A percentile compares a stretch with the other conserved stretches of the same genome.
Conservation (phyloP, 2,329 filamentous ascomycete species). For the Alternaria panax region DNA sequence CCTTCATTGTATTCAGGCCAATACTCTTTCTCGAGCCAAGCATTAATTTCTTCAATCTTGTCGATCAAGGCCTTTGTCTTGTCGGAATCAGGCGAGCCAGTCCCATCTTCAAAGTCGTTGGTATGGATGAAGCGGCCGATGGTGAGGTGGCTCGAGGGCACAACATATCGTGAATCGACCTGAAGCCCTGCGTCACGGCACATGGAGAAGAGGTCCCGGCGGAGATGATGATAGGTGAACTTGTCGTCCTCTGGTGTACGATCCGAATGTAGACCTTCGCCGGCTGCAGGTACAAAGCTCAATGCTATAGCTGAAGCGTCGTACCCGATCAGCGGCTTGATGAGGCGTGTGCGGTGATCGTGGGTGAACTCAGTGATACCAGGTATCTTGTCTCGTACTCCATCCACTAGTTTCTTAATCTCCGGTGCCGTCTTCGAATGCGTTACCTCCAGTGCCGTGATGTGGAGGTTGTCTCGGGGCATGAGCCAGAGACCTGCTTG, state of each 20-base stretch:
- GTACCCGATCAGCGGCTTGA: slow-evolving; percentile 83
- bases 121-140: slow-evolving; percentile 79
- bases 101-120: slow-evolving; percentile 60
- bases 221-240: slow-evolving; percentile 91
- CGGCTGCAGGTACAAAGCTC: slow-evolving; percentile 82
- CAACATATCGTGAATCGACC: slow-evolving; percentile 81
- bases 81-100: slow-evolving; percentile 57
- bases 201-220: slow-evolving; percentile 75
- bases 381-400: slow-evolving; percentile 64
- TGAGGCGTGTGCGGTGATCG: slow-evolving; percentile 73
- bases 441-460: slow-evolving; percentile 85
- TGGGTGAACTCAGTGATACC: slow-evolving; percentile 71
- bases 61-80: slow-evolving; percentile 71
- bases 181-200: slow-evolving; percentile 69
- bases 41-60: slow-evolving; percentile 78
- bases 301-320: slow-evolving; percentile 86
- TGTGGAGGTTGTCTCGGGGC: slow-evolving; percentile 78
- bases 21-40: slow-evolving; percentile 72
- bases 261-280: slow-evolving; percentile 57
- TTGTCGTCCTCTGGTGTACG: slow-evolving; percentile 61
- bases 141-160: slow-evolving; percentile 89
- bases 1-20: slow-evolving; percentile 64
- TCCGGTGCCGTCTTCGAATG: slow-evolving; percentile 76
- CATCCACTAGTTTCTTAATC: slow-evolving; percentile 68
- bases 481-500: slow-evolving; percentile 80